Evolutionary conservation across 1,139 yeast genomes (phyloP).

Genomic region (Meyerozyma guilliermondii): DNA sequence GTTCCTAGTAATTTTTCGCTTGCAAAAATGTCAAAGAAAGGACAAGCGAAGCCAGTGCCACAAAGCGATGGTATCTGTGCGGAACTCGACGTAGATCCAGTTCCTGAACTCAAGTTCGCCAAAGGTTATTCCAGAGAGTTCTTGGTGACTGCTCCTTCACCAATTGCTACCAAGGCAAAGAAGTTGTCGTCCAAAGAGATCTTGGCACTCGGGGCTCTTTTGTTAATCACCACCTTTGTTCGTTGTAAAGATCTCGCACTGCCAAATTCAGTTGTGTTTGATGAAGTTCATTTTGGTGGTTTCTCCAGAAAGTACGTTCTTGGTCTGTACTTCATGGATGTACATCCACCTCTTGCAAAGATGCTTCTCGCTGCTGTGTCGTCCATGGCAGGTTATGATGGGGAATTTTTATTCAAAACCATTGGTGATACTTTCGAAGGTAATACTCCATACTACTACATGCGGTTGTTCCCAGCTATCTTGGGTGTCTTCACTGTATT

Average conservation of each 20-base stretch:
- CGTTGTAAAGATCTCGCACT: constrained; percentile 22
- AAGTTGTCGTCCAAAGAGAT: constrained; percentile 22
- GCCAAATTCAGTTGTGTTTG: constrained; percentile 34
- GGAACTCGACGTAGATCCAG: constrained; percentile 20
- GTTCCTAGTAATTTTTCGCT: background rate
- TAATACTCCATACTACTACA: constrained; percentile 64
- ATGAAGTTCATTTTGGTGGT: constrained; percentile 33
- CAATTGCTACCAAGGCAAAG: constrained; percentile 17
- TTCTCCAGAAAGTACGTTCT: constrained; percentile 43
- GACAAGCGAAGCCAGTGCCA: background rate
- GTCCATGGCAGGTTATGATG: constrained; percentile 67
- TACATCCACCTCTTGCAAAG: constrained; percentile 65
- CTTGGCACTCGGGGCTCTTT: constrained; percentile 39
- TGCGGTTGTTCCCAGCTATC: constrained; percentile 84
- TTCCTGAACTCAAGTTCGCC: constrained; percentile 20
- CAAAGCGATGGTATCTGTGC: constrained; percentile 8
- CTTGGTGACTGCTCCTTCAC: constrained; percentile 24
- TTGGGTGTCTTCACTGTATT: constrained; percentile 79
- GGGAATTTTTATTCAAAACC: constrained; percentile 64
- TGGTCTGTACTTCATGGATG: constrained; percentile 58
- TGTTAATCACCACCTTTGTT: constrained; percentile 49
- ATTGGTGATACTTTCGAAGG: constrained; percentile 66
- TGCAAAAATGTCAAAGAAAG: constrained; percentile 1
- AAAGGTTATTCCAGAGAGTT: constrained; percentile 25
- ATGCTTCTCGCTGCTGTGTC: constrained; percentile 81